Conservation (phyloP, 2,329 filamentous ascomycete species). For the Macrophomina phaseolina region DNA sequence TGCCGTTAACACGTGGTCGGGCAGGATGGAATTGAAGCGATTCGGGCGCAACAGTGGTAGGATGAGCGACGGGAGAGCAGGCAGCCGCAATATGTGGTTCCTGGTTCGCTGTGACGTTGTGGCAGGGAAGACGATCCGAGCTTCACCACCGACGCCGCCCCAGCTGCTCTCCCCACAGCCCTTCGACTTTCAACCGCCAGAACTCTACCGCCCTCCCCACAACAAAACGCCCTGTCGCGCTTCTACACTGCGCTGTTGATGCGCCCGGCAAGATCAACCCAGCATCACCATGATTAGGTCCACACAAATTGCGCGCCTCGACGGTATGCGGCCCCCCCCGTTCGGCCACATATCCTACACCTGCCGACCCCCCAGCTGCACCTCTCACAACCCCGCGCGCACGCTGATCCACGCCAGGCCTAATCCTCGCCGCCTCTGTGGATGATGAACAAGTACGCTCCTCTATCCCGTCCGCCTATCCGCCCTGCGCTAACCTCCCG, state of each 20-base stretch:
- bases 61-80: neutral
- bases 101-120: conserved; percentile 12
- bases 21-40: too few species aligned
- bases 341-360: conserved; percentile 26
- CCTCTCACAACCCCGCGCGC: neutral
- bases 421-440: conserved; percentile 92
- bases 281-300: conserved; percentile 74
- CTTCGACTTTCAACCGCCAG: neutral
- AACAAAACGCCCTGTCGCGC: neutral
- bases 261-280: conserved; percentile 8
- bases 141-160: neutral
- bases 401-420: conserved; percentile 62
- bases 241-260: conserved; percentile 17
- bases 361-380: conserved; percentile 20
- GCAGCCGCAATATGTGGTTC: conserved; percentile 1
- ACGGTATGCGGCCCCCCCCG: conserved; percentile 64
- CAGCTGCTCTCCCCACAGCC: neutral
- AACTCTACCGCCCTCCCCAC: neutral
- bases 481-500: conserved; percentile 29
- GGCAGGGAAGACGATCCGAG: conserved; percentile 10
- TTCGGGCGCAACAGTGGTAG: neutral
- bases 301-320: conserved; percentile 91
- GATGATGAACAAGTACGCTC: conserved; percentile 77
- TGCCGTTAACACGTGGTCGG: neutral
- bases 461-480: neutral